Evolutionary conservation across 805 yeast species (phyloP).

Genomic region (Candida pini): DNA sequence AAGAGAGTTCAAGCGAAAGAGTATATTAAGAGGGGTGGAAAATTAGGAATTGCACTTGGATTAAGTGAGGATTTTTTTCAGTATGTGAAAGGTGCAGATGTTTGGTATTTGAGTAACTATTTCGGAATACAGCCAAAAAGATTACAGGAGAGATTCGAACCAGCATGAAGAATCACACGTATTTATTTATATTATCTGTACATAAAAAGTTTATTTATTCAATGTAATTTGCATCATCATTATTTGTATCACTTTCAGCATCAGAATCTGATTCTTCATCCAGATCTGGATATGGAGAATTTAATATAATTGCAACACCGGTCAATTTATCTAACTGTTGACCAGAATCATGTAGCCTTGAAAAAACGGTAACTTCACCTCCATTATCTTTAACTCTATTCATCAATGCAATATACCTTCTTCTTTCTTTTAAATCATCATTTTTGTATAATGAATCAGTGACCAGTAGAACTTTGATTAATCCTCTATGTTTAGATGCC

Average conservation of each 20-base stretch:
- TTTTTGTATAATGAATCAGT: constrained; percentile 78
- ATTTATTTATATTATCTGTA: not conserved
- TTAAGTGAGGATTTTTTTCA: constrained; percentile 60
- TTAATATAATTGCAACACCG: constrained; percentile 83
- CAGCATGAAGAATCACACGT: not conserved
- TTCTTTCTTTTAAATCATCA: constrained; percentile 65
- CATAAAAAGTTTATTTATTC: not conserved
- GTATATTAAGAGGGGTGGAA: constrained; percentile 45
- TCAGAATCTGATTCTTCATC: too few relatives aligned
- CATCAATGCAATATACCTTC: constrained; percentile 57
- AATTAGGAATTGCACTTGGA: constrained; percentile 58
- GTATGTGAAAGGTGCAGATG: constrained; percentile 50
- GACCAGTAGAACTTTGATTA: constrained; percentile 66
- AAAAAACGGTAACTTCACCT: constrained; percentile 72
- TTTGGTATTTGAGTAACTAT: constrained; percentile 53
- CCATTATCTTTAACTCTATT: constrained; percentile 67
- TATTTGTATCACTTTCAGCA: too few relatives aligned
- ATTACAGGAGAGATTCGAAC: constrained; percentile 17
- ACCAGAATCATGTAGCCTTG: constrained; percentile 85
- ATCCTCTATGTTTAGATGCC: constrained; percentile 63
- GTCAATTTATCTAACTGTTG: constrained; percentile 83
- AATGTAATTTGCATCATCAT: constrained; percentile 33
- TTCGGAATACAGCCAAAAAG: constrained; percentile 24
- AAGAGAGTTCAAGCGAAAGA: constrained; percentile 36
- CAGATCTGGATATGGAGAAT: constrained; percentile 76